Percentiles rank a stretch among this genome's conserved stretches.
phyloP scores from a whole-genome alignment of 768 basidiomycete genomes.

The Lanmaoa rubissima region DNA sequence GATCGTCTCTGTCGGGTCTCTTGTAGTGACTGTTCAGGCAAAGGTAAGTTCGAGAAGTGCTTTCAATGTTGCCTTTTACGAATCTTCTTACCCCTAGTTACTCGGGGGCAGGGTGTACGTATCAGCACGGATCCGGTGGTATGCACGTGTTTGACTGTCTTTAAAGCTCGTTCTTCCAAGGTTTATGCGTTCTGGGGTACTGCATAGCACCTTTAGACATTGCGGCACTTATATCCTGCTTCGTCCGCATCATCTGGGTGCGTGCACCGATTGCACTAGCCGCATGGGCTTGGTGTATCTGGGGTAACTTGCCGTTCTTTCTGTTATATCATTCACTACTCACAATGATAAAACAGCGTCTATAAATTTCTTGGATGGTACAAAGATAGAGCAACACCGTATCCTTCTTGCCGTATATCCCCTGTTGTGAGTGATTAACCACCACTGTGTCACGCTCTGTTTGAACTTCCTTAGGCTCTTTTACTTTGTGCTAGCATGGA shows the following conservation, averaged over 20 bases:
- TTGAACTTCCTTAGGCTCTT: constrained; percentile 57
- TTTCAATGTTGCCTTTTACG: not conserved
- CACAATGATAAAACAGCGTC: constrained; percentile 53
- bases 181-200: constrained; percentile 91
- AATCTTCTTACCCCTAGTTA: constrained; percentile 43
- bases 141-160: not conserved
- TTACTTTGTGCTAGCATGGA: constrained; percentile 94
- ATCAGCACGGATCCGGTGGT: not conserved
- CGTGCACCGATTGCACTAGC: constrained; percentile 82
- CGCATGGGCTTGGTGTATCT: constrained; percentile 95
- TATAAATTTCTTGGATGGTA: constrained; percentile 94
- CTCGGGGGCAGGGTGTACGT: constrained; percentile 80
- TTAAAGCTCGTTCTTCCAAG: constrained; percentile 90
- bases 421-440: constrained; percentile 60
- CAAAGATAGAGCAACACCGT: constrained; percentile 87
- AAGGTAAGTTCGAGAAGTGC: constrained; percentile 53
- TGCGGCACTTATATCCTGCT: constrained; percentile 83
- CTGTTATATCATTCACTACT: not conserved
- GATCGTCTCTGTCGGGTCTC: constrained; percentile 85
- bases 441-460: not conserved
- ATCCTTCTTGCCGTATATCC: constrained; percentile 95
- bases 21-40: constrained; percentile 93
- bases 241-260: constrained; percentile 82
- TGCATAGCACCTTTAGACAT: constrained; percentile 92
- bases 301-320: constrained; percentile 57